Evolutionary conservation across 2,329 filamentous ascomycete genomes (phyloP).

Genomic region (Cyanodermella asteris): DNA sequence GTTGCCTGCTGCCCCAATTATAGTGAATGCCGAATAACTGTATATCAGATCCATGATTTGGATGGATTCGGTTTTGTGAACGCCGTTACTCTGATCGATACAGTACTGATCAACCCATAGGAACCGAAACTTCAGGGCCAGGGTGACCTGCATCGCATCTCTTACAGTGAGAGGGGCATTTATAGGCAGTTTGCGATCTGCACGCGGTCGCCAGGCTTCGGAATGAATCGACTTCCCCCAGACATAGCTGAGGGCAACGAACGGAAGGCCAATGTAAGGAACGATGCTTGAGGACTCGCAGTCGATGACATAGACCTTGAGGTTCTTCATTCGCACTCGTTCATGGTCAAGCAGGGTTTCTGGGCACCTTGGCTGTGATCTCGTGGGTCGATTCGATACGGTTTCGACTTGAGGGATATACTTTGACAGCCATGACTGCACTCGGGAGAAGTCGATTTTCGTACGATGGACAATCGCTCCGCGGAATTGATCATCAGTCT

Average conservation of each 20-base stretch:
- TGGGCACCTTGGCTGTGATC: too few relatives aligned
- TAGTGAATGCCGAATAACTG: conserved; percentile 23
- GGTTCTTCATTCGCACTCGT: too few relatives aligned
- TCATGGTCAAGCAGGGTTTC: too few relatives aligned
- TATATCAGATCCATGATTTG: conserved; percentile 26
- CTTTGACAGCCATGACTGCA: too few relatives aligned
- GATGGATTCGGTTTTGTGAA: conserved; percentile 19
- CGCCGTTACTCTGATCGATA: conserved; percentile 21
- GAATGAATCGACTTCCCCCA: conserved; percentile 14
- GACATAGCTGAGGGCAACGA: conserved; percentile 26
- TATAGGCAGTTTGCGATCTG: conserved; percentile 20
- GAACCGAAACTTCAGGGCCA: conserved; percentile 15
- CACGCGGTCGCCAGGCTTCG: conserved; percentile 11
- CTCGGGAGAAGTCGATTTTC: too few relatives aligned
- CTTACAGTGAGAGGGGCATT: conserved; percentile 13
- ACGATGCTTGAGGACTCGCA: too few relatives aligned
- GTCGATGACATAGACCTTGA: too few relatives aligned
- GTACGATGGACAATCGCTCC: too few relatives aligned
- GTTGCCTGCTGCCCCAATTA: conserved; percentile 17
- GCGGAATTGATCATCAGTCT: too few relatives aligned
- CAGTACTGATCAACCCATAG: conserved; percentile 23
- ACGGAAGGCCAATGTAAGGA: too few relatives aligned
- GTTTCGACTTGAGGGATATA: too few relatives aligned
- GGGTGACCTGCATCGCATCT: conserved; percentile 4
- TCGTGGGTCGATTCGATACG: too few relatives aligned